Evolutionary conservation across 2,329 filamentous ascomycete species (phyloP), one percentile per base, ranked within the genome.

Genomic region (Lithohypha guttulata): DNA sequence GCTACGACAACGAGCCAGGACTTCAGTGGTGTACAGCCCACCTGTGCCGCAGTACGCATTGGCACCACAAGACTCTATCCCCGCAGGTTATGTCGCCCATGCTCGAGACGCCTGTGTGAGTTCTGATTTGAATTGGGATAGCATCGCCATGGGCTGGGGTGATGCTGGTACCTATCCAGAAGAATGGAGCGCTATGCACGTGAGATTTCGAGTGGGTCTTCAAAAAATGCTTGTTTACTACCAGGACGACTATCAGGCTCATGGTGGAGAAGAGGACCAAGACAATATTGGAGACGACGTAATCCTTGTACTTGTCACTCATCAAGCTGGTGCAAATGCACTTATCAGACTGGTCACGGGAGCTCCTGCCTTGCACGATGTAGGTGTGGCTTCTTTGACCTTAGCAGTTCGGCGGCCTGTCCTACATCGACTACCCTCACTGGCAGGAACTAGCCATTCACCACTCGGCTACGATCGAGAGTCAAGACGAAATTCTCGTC

Each of bases 91-190:
- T 56, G 83, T 94, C 13, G 75, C 84, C 0, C 91, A 98, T 61
- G 89, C 89, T 6, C 76, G 86, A 45, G 85, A 96, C 55, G 77
- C 81, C 9, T 96, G 86, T 54, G 70, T 84, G 4, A 73, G 82
- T 35, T 71, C 95, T n/a, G 91, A 98, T 59, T 93, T 84, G 53
- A 82, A 89, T 52, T 98, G 91, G 89, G 87, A 98, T 55, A 95
- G 87, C 43, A 65, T 72, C 2, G 77, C 83, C 0, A 70, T 84
- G 29, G 69, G 79, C 46, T 96, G 91, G 82, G 89, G 87, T 5
- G 79, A 85, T 52, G 89, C 89, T 7, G 91, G 89, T 26, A 73
- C 80, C 29, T 83, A 84, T 51, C 86, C 84, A 1, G 91, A 98
- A 60, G 91, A 96, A 60, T 98, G 91, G 91, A 82, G 84, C 20